Evolutionary conservation across 148 eudicot genomes (phyloP), one percentile per base, ranked within the genome.

Genomic region (Rhododendron henanense): DNA sequence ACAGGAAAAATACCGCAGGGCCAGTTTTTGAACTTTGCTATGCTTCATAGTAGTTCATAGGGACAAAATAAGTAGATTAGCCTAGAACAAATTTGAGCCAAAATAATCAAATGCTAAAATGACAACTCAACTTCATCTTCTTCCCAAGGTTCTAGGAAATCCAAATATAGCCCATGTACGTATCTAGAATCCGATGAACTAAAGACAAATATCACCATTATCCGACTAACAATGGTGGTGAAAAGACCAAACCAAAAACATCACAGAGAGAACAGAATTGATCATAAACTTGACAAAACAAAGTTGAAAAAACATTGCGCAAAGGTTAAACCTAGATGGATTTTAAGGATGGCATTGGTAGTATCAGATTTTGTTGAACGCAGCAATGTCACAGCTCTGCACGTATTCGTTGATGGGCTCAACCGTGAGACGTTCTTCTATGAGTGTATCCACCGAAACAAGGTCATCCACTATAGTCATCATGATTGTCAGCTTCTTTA

Each of bases 381-480:
- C 99, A 15, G 89, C 96, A 87, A 96, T 96, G 84, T 96, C 99
- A 78, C 99, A 96, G 84, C 98, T 96, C 92, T 96, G 99, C 83
- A 96, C 91, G 77, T 91, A 87, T 79, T 96, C 99, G 77, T 88
- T 95, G 86, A 87, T 85, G 14, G 99, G 99, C 92, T 96, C 99
- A 5, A 78, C 94, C 0, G 93, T 89, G 63, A 96, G 96, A 51
- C 15, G 55, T 73, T 96, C 99, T 89, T 96, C 99, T 19, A 96
- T 92, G 81, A 96, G 92, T 37, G 84, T 13, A 87, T 96, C 99
- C 10, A 95, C 98, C 1, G 99, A 96, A 18, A 95, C 99, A 35
- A 95, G 98, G 89, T 96, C 99, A 71, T 96, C 99, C 5, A 96
- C 88, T 2, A 96, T 95, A 6, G 98, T 94, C 94, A 96, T 85